Evolutionary conservation across 805 yeast species (phyloP).

Genomic region (Wickerhamomyces silvicola): DNA sequence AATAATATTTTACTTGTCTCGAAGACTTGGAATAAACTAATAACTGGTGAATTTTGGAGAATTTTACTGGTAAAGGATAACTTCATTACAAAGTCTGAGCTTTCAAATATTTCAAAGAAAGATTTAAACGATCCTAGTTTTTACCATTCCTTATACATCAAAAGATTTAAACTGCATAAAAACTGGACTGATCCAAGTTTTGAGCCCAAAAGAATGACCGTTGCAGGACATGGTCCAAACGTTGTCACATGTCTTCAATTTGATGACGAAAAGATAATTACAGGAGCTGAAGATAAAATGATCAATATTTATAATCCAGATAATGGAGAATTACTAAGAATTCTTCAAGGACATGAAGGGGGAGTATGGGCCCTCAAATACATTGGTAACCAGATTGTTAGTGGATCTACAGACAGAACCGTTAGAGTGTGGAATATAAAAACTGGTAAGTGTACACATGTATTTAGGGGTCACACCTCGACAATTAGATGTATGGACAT

Average conservation of each 20-base stretch:
- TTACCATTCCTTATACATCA: slow-evolving; percentile 11
- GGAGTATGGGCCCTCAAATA: slow-evolving; percentile 99
- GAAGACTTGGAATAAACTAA: slow-evolving; percentile 60
- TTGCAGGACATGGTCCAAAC: slow-evolving; percentile 64
- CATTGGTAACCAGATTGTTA: slow-evolving; percentile 72
- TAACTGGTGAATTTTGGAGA: slow-evolving; percentile 66
- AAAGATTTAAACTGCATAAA: slow-evolving; percentile 25
- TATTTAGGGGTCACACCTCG: slow-evolving; percentile 86
- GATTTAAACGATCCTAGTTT: slow-evolving; percentile 11
- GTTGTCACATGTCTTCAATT: slow-evolving; percentile 95
- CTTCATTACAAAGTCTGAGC: slow-evolving; percentile 42
- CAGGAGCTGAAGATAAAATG: slow-evolving; percentile 85
- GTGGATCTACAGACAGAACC: slow-evolving; percentile 92
- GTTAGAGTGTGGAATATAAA: slow-evolving; percentile 90
- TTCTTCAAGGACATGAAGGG: slow-evolving; percentile 85
- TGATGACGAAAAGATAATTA: slow-evolving; percentile 83
- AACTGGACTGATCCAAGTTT: slow-evolving; percentile 80
- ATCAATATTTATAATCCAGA: slow-evolving; percentile 76
- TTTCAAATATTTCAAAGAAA: slow-evolving; percentile 25
- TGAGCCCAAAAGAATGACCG: slow-evolving; percentile 59
- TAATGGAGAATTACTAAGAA: slow-evolving; percentile 57
- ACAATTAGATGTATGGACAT: slow-evolving; percentile 91
- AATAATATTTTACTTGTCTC: slow-evolving; percentile 59
- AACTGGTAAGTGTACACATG: slow-evolving; percentile 82
- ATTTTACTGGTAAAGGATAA: slow-evolving; percentile 55